A percentile compares a stretch with the other conserved stretches of the same genome.
Conservation (phyloP, 306 rosid genomes). For the Vigna nakashimae region DNA sequence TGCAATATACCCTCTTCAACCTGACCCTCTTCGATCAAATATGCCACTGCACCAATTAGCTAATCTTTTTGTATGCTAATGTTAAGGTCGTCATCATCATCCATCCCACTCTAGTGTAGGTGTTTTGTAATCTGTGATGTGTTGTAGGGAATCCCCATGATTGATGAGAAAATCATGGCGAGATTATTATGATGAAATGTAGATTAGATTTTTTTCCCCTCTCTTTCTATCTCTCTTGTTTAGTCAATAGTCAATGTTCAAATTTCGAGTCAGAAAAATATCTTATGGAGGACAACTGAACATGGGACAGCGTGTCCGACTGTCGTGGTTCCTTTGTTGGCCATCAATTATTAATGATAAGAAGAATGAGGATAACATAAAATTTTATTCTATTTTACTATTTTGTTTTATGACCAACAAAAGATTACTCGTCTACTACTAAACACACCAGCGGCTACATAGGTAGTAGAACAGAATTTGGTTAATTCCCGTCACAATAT, state of each 20-base stretch:
- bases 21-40: not conserved
- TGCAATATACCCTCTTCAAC: constrained; percentile 62
- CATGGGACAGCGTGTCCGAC: not conserved
- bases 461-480: too few relatives aligned
- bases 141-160: constrained; percentile 75
- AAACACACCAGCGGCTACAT: too few relatives aligned
- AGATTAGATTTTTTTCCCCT: not conserved
- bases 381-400: too few relatives aligned
- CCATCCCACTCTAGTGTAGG: not conserved
- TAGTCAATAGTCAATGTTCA: not conserved
- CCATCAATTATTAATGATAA: not conserved
- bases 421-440: too few relatives aligned
- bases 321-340: too few relatives aligned
- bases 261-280: not conserved
- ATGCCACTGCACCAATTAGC: constrained; percentile 40
- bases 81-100: constrained; percentile 10
- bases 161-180: constrained; percentile 58
- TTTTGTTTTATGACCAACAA: too few relatives aligned
- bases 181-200: constrained; percentile 48
- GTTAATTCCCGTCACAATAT: too few relatives aligned
- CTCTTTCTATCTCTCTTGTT: not conserved
- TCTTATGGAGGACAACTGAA: not conserved
- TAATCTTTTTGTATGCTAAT: constrained; percentile 52
- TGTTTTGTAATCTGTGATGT: not conserved
- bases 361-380: not conserved